Evolutionary conservation across 2,329 filamentous ascomycete genomes (phyloP), one percentile per base, ranked within the genome.

Genomic region (Mollisia scopiformis): DNA sequence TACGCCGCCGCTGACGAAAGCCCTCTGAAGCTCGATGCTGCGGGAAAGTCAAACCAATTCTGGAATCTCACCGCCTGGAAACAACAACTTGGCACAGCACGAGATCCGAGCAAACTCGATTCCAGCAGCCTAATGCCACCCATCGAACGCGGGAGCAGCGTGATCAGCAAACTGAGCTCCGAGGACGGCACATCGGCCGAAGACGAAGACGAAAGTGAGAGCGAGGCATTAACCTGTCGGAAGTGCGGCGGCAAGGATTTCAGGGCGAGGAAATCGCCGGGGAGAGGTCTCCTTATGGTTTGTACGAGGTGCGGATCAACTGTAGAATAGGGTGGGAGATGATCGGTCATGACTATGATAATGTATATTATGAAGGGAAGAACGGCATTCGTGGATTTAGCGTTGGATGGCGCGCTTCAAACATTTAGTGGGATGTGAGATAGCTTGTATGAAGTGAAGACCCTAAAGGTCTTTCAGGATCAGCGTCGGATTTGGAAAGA

Each of bases 221-320:
- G 75, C n/a, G 79, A 79, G 54, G 77, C 80, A 35, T 73, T 84
- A 65, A 79, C 74, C 25, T 91, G 88, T 68, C 76, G 78, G 23
- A 80, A 80, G 62, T 92, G 89, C 69, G 81, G 82, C 4, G 81
- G 84, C 1, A 81, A 75, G 21, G 85, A 87, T 62, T 92, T 92
- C 66, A 84, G 84, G 65, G 83, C 84, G 1, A 85, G 82, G 66
- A 84, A 82, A 62, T 76, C 80, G 3, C 80, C 78, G 28, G 81
- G 80, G 7, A 78, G 76, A 43, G 79, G 77, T 55, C 84, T 86
- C 70, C 80, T 79, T 62, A 74, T 90, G 65, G 79, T 87, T n/a
- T 91, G 88, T 72, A 81, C 81, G 35, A 80, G 78, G 49, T 91
- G 81, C 64, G 80, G 80, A 2, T 73, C 68, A 46, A 62, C 65